Evolutionary conservation across 176 grass and related monocot species (phyloP), one percentile per base, ranked within the genome.

Genomic region (Raddia guianensis): DNA sequence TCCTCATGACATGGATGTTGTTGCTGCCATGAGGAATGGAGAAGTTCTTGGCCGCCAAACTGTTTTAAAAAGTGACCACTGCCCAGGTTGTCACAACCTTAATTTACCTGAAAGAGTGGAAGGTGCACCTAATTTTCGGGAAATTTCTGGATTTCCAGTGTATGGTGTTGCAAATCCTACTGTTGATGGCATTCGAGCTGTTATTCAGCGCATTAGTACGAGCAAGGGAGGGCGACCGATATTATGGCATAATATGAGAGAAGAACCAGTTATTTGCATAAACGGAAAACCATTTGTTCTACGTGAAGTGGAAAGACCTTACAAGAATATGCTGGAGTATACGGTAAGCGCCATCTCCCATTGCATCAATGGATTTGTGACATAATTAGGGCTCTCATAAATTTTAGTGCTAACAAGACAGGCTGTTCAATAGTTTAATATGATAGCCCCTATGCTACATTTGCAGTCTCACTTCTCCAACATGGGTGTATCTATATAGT

Each of bases 111-210:
- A 95, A 86, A 94, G 88, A 87, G 92, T 98, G 59, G 96, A 98
- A 74, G 96, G 96, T 54, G 96, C 96, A 80, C 96, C 96, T 80
- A 98, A 95, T 95, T 98, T 98, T 83, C 88, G 92, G 70, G 76
- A 98, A 82, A 91, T 95, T 84, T 84, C 86, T 84, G 88, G 89
- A 44, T 95, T 95, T 91, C 89, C 90, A 54, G 96, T 98, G 43
- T 98, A 93, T 84, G 96, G 96, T 94, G 96, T 98, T 79, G 96
- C 96, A 76, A 98, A 98, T 60, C 96, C 96, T 66, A 98, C 96
- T 9, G 62, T 93, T 63, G 92, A 98, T 84, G 96, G 96, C 49
- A 95, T 98, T 84, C 86, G 84, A 59, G 86, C 88, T 74, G 96
- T 98, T 75, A 86, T 98, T 66, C 88, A 90, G 79, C 77, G 85